Evolutionary conservation across 495 filamentous ascomycete genomes (phyloP).

Genomic region (Talaromyces wortmannii): DNA sequence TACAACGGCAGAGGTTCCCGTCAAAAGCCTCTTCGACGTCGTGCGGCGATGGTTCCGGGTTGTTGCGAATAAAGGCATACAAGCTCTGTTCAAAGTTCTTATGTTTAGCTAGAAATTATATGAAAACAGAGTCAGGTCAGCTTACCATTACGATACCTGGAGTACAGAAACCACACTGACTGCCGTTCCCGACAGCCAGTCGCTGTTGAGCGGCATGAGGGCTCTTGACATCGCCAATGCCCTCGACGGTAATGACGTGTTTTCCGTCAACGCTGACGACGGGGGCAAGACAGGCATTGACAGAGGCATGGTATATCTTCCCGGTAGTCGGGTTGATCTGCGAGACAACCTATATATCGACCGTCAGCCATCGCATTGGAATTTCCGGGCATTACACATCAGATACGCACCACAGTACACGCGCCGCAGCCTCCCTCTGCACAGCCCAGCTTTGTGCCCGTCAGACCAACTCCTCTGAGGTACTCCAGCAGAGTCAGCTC

Average conservation of each 20-base stretch:
- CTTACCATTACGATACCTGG: conserved; percentile 92
- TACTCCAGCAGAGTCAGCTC: conserved; percentile 93
- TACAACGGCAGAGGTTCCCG: conserved; percentile 93
- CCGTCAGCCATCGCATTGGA: conserved; percentile 47
- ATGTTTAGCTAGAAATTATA: background rate
- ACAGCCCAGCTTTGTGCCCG: conserved; percentile 70
- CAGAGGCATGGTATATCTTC: conserved; percentile 72
- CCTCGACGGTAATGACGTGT: conserved; percentile 96
- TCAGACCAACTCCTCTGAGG: conserved; percentile 81
- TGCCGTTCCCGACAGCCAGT: conserved; percentile 60
- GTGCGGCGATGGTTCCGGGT: conserved; percentile 59
- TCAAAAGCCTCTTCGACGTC: conserved; percentile 89
- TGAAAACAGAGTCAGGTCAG: background rate
- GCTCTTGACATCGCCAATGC: conserved; percentile 82
- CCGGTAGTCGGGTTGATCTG: conserved; percentile 89
- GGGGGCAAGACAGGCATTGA: conserved; percentile 90
- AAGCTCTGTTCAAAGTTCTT: conserved; percentile 6
- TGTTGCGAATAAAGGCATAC: conserved; percentile 61
- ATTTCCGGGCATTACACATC: conserved; percentile 46
- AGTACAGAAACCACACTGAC: conserved; percentile 81
- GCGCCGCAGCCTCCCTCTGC: conserved; percentile 95
- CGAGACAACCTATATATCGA: conserved; percentile 59
- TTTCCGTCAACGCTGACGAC: conserved; percentile 92
- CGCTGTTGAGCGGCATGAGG: conserved; percentile 92
- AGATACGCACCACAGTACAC: conserved; percentile 72